Evolutionary conservation across 441 rosid genomes (phyloP).

Genomic region (Adansonia madagascariensis): DNA sequence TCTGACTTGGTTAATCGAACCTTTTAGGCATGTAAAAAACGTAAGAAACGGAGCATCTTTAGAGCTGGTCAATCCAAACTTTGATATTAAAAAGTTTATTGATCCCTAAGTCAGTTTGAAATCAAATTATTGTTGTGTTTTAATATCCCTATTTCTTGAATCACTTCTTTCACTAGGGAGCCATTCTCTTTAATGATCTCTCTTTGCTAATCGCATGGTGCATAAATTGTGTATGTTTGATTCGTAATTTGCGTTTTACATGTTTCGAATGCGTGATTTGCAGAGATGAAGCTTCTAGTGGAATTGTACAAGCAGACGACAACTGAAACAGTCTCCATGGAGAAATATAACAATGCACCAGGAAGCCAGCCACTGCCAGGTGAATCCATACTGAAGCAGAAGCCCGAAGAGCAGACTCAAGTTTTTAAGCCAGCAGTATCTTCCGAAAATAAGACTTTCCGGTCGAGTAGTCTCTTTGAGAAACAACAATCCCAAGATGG

Average conservation of each 20-base stretch:
- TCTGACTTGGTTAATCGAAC: background rate
- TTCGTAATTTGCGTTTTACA: background rate
- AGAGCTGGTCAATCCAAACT: background rate
- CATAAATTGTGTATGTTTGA: background rate
- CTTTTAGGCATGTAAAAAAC: background rate
- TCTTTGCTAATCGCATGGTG: background rate
- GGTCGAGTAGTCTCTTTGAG: constrained; percentile 29
- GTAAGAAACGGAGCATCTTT: background rate
- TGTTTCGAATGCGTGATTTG: constrained; percentile 26
- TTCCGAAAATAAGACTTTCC: constrained; percentile 34
- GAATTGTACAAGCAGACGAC: constrained; percentile 58
- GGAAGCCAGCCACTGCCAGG: constrained; percentile 10
- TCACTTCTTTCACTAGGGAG: background rate
- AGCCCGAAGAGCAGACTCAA: constrained; percentile 33
- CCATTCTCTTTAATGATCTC: background rate
- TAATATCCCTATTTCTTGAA: background rate
- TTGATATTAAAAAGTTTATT: background rate
- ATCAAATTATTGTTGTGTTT: background rate
- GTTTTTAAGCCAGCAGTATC: constrained; percentile 26
- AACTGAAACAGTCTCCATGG: constrained; percentile 23
- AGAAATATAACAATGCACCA: constrained; percentile 34
- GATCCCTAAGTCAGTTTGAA: background rate
- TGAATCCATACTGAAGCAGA: constrained; percentile 38
- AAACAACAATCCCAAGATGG: constrained; percentile 37
- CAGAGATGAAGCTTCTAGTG: constrained; percentile 71